These are phyloP conservation scores for Maudiozyma turicensis DNA, from an alignment of 805 yeast species.

Conservation along the genomic window DNA sequence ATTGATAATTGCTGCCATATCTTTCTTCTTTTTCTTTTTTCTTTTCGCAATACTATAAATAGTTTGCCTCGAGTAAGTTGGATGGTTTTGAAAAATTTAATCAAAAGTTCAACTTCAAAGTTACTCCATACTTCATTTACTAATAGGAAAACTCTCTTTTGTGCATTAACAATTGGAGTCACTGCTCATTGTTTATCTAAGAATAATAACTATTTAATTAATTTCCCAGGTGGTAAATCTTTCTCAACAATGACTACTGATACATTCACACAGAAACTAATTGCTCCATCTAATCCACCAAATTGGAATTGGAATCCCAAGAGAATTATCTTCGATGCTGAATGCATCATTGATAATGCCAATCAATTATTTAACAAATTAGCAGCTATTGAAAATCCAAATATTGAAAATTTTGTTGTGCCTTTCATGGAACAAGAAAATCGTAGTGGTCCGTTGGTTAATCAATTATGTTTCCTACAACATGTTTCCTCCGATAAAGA, in stretches of 20 bases:
- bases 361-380: conserved; percentile 42
- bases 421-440: conserved; percentile 47
- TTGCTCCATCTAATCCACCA: conserved; percentile 33
- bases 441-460: conserved; percentile 34
- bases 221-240: background rate
- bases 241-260: conserved; percentile 1
- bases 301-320: conserved; percentile 53
- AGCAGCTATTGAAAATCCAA: conserved; percentile 40
- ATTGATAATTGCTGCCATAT: too few species aligned
- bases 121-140: background rate
- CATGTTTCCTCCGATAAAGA: conserved; percentile 57
- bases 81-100: conserved; percentile 2
- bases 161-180: background rate
- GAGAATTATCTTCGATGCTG: conserved; percentile 35
- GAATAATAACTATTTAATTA: background rate
- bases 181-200: background rate
- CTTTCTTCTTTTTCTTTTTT: background rate
- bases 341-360: conserved; percentile 35
- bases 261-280: background rate
- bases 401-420: conserved; percentile 46
- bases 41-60: background rate
- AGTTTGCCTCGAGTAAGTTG: background rate
- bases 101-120: background rate
- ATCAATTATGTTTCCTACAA: conserved; percentile 57
- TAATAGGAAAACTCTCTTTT: conserved; percentile 1